phyloP scores from a whole-genome alignment of 495 filamentous ascomycete species.

The Penicillium taxi region DNA sequence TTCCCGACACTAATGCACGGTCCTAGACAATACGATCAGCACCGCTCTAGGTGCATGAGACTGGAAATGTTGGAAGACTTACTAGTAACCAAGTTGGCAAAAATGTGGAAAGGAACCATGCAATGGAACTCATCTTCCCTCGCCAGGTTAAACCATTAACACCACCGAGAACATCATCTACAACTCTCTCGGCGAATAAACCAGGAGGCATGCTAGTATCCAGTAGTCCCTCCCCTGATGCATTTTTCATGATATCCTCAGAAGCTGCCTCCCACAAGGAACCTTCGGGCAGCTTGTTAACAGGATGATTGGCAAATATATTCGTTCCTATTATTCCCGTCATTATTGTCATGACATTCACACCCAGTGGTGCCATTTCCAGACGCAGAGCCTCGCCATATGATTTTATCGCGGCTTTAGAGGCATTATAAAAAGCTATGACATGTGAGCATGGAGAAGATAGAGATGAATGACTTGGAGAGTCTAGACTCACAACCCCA shows the following conservation, averaged over 20 bases:
- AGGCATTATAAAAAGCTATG: conserved; percentile 26
- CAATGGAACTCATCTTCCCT: no score
- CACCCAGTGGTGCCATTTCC: conserved; percentile 24
- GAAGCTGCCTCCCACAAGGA: not conserved
- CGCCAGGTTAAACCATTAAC: not conserved
- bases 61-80: no score
- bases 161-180: not conserved
- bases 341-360: conserved; percentile 37
- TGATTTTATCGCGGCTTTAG: conserved; percentile 20
- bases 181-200: not conserved
- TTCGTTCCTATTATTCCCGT: conserved; percentile 10
- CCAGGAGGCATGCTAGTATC: not conserved
- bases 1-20: no score
- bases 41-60: no score
- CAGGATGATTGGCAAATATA: not conserved
- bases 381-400: conserved; percentile 22
- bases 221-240: not conserved
- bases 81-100: no score
- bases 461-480: conserved; percentile 16
- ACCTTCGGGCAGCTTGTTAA: not conserved
- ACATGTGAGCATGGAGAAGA: not conserved
- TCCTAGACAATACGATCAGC: no score
- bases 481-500: no score
- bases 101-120: not conserved
- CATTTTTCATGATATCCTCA: not conserved